These are phyloP conservation scores for Amphicarpaea edgeworthii DNA, from an alignment of 306 rosid species.

Conservation along the genomic window DNA sequence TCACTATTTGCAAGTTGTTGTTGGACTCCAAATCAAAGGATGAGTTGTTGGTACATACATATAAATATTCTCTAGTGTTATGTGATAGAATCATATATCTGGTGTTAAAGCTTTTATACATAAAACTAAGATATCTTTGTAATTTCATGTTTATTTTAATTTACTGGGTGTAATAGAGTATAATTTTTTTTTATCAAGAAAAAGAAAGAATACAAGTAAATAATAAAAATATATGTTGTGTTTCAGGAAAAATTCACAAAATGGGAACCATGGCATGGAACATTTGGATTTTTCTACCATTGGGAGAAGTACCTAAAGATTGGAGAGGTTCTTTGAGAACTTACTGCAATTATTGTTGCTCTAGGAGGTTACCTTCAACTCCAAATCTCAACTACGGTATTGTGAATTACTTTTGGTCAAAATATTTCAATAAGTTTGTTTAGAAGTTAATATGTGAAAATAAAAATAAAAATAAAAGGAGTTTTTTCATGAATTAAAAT, in stretches of 20 bases:
- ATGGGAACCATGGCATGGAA: constrained; percentile 97
- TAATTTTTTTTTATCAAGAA: not conserved
- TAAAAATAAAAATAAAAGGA: too few relatives aligned
- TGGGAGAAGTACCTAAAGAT: constrained; percentile 74
- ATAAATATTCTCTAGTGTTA: not conserved
- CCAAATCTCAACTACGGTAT: too few relatives aligned
- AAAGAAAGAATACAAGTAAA: not conserved
- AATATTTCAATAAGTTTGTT: too few relatives aligned
- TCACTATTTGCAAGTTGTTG: constrained; percentile 61
- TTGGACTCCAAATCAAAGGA: constrained; percentile 73
- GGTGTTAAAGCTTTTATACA: too few relatives aligned
- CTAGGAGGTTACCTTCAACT: constrained; percentile 58
- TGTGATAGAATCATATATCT: not conserved
- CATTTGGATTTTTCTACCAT: constrained; percentile 72
- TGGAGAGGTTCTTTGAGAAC: constrained; percentile 69
- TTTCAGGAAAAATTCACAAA: constrained; percentile 77
- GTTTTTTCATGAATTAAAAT: too few relatives aligned
- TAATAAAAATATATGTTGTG: not conserved
- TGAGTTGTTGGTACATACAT: constrained; percentile 62
- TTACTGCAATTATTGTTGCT: constrained; percentile 61
- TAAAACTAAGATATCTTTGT: too few relatives aligned
- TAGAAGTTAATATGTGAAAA: too few relatives aligned
- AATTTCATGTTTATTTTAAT: too few relatives aligned
- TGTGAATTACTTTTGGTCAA: too few relatives aligned
- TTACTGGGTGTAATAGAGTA: too few relatives aligned